Evolutionary conservation across 1,284 basidiomycete genomes (phyloP).

Genomic region (Wallemia ichthyophaga): DNA sequence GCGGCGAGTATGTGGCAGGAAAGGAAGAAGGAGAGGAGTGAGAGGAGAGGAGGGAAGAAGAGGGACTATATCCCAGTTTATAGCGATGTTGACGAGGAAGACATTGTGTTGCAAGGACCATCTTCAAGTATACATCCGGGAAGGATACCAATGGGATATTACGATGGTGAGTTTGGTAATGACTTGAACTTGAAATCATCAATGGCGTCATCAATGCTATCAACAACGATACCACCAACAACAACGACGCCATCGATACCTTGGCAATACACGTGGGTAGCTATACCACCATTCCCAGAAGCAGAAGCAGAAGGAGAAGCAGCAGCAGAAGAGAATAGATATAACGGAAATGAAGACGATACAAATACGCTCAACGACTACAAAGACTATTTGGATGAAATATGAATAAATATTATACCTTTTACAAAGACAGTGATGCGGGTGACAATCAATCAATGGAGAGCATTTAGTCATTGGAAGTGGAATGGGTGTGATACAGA

Average conservation of each 20-base stretch:
- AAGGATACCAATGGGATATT: not conserved
- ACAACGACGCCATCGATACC: no score
- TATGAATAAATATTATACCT: no score
- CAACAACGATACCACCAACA: no score
- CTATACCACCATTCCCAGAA: no score
- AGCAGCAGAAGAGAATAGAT: no score
- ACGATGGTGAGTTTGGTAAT: not conserved
- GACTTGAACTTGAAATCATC: not conserved
- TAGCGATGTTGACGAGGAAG: not conserved
- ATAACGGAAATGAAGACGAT: no score
- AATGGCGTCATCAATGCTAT: not conserved
- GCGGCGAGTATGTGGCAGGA: not conserved
- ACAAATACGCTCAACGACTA: no score
- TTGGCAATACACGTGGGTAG: no score
- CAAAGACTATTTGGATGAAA: no score
- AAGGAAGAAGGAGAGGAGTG: not conserved
- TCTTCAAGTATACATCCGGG: not conserved
- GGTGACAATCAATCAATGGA: constrained; percentile 45
- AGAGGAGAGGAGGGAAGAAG: no score
- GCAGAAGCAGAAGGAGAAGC: no score
- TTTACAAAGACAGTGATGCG: constrained; percentile 26
- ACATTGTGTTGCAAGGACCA: not conserved
- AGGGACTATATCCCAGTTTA: not conserved
- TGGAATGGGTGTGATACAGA: constrained; percentile 53
- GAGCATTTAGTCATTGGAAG: constrained; percentile 56